A percentile compares a stretch with the other conserved stretches of the same genome.
phyloP scores from a whole-genome alignment of 805 yeast species.

The Kazachstania taianensis region DNA sequence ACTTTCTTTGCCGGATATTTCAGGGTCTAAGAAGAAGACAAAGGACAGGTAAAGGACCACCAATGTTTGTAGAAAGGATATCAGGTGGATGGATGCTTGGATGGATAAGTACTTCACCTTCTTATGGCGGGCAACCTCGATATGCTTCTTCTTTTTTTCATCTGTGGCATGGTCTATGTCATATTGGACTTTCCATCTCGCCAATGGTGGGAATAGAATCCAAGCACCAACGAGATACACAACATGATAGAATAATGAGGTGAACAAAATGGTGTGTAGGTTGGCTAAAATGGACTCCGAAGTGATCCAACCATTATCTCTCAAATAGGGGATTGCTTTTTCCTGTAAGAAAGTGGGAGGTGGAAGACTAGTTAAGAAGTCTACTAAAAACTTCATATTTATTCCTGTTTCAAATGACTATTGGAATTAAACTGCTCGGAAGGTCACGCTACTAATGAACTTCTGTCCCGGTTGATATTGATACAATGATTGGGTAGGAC shows the following conservation, averaged over 20 bases:
- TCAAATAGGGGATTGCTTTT: constrained; percentile 12
- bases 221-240: constrained; percentile 21
- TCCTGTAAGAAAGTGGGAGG: constrained; percentile 10
- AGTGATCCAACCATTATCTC: constrained; percentile 7
- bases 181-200: constrained; percentile 8
- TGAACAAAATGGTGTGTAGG: constrained; percentile 23
- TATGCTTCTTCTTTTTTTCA: constrained; percentile 4
- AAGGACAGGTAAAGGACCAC: constrained; percentile 42
- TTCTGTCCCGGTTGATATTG: too few relatives aligned
- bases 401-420: too few relatives aligned
- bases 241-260: constrained; percentile 24
- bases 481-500: too few relatives aligned
- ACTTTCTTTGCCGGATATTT: constrained; percentile 4
- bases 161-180: constrained; percentile 9
- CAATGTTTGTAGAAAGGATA: constrained; percentile 74
- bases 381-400: constrained; percentile 6
- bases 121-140: constrained; percentile 5
- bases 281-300: constrained; percentile 19
- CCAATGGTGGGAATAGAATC: constrained; percentile 22
- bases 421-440: too few relatives aligned
- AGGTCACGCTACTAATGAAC: too few relatives aligned
- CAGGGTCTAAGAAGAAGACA: constrained; percentile 9
- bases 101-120: constrained; percentile 13
- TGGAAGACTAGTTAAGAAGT: constrained; percentile 13
- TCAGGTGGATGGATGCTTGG: constrained; percentile 47